Evolutionary conservation across 129 eudicot genomes (phyloP).

Genomic region (Ambrosia artemisiifolia): DNA sequence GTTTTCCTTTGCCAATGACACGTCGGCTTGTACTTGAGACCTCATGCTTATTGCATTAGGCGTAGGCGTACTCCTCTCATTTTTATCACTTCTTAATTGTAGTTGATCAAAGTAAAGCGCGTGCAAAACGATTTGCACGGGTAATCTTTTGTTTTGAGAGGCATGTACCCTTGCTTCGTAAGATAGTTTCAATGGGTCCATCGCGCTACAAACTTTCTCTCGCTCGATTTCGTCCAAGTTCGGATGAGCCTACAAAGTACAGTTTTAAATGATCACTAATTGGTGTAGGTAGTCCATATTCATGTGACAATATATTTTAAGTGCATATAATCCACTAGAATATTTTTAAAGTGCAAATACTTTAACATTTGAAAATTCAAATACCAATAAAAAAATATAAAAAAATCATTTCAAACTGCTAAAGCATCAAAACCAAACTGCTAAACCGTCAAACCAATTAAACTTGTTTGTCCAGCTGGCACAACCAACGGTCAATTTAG

Average conservation of each 20-base stretch:
- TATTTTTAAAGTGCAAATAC: neutral
- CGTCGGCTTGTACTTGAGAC: slow-evolving; percentile 70
- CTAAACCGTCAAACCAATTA: no score
- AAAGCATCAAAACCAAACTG: no score
- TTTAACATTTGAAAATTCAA: no score
- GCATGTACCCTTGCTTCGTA: slow-evolving; percentile 95
- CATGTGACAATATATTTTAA: no score
- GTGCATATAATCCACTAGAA: no score
- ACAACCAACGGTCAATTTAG: no score
- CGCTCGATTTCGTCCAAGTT: slow-evolving; percentile 88
- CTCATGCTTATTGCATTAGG: slow-evolving; percentile 49
- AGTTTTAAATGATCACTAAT: neutral
- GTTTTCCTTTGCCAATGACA: slow-evolving; percentile 72
- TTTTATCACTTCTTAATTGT: slow-evolving; percentile 64
- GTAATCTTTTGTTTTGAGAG: slow-evolving; percentile 91
- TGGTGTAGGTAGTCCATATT: neutral
- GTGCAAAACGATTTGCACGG: slow-evolving; percentile 86
- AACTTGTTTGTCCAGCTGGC: no score
- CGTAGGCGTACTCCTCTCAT: slow-evolving; percentile 29
- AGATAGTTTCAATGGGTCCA: slow-evolving; percentile 87
- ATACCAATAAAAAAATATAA: no score
- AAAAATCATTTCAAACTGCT: no score
- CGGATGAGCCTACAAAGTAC: slow-evolving; percentile 67
- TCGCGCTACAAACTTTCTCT: slow-evolving; percentile 87
- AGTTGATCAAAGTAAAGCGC: slow-evolving; percentile 88